Evolutionary conservation across 1,284 basidiomycete species (phyloP).

Genomic region (Ceratobasidium sp.): DNA sequence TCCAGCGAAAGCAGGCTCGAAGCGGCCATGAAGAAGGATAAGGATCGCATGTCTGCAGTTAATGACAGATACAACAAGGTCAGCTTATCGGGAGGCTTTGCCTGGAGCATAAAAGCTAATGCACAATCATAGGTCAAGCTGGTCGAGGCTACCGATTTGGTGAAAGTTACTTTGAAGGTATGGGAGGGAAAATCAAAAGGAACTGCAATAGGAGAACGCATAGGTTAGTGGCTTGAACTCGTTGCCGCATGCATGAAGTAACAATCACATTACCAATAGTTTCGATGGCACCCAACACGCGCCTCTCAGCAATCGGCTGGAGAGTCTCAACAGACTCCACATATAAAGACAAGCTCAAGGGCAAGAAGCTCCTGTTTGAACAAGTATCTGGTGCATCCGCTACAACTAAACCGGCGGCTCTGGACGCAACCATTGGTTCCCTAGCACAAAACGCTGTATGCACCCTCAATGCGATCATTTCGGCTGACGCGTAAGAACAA

Average conservation of each 20-base stretch:
- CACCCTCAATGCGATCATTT: background rate
- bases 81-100: too few relatives aligned
- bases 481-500: background rate
- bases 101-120: background rate
- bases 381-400: background rate
- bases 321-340: background rate
- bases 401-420: background rate
- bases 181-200: background rate
- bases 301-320: constrained; percentile 16
- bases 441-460: background rate
- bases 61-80: background rate
- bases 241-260: background rate
- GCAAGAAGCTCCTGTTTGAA: background rate
- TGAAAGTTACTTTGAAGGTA: constrained; percentile 5
- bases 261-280: background rate
- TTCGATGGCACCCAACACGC: background rate
- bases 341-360: background rate
- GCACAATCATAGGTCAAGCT: background rate
- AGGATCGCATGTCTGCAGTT: background rate
- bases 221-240: background rate
- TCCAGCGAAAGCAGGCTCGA: background rate
- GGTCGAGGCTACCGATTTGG: background rate
- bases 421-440: background rate
- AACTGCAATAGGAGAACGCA: background rate
- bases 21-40: background rate